These are phyloP conservation scores for Lecanosticta acicola DNA, from an alignment of 2,329 filamentous ascomycete genomes.

Conservation along the genomic window DNA sequence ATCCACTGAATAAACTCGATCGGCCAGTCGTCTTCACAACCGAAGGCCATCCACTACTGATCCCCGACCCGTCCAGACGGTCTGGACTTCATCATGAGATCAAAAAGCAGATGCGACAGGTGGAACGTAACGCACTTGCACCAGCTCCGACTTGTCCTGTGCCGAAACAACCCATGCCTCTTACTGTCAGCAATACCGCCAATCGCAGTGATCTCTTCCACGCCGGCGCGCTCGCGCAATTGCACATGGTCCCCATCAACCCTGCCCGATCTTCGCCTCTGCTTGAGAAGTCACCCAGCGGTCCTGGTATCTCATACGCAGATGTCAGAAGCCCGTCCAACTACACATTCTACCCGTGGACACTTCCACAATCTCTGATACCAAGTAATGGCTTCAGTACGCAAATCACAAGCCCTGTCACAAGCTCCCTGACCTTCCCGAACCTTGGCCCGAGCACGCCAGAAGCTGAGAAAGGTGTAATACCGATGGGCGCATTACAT, in stretches of 20 bases:
- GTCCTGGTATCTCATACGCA: slow-evolving; percentile 50
- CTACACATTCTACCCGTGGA: slow-evolving; percentile 89
- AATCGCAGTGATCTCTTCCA: slow-evolving; percentile 80
- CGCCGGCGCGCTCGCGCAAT: slow-evolving; percentile 74
- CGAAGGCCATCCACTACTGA: slow-evolving; percentile 86
- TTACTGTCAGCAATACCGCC: slow-evolving; percentile 74
- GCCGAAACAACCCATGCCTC: slow-evolving; percentile 53
- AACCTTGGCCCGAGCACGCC: slow-evolving; percentile 33
- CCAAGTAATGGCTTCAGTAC: slow-evolving; percentile 73
- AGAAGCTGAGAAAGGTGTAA: slow-evolving; percentile 14
- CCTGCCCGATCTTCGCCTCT: slow-evolving; percentile 39
- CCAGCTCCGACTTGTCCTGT: slow-evolving; percentile 58
- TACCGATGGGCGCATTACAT: slow-evolving; percentile 44
- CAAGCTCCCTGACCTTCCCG: slow-evolving; percentile 65
- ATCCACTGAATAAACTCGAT: slow-evolving; percentile 83
- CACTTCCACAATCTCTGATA: slow-evolving; percentile 68
- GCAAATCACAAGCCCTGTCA: slow-evolving; percentile 62
- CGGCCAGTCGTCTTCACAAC: slow-evolving; percentile 89
- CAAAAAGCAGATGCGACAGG: slow-evolving; percentile 3
- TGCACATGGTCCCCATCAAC: slow-evolving; percentile 63
- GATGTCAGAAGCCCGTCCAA: slow-evolving; percentile 61
- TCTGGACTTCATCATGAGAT: neutral
- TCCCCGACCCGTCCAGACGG: slow-evolving; percentile 37
- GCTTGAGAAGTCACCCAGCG: slow-evolving; percentile 43
- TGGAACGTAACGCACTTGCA: slow-evolving; percentile 10